phyloP scores from a whole-genome alignment of 2,329 filamentous ascomycete genomes.

The Diaporthe australafricana region DNA sequence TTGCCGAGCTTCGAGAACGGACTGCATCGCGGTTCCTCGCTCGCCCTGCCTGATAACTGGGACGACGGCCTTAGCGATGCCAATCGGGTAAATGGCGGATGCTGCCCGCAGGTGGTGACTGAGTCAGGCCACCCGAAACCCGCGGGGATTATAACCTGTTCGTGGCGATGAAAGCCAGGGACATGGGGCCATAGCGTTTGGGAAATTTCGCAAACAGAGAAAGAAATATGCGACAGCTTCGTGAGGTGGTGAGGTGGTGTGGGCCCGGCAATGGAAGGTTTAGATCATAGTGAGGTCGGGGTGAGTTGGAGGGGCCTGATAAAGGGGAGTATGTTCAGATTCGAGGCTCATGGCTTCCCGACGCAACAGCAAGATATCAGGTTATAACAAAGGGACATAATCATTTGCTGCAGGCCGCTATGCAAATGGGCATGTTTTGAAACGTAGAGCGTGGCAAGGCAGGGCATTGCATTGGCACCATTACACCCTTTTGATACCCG shows the following conservation, averaged over 20 bases:
- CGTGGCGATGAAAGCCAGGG: constrained; percentile 11
- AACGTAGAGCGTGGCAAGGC: constrained; percentile 8
- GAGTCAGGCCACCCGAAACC: constrained; percentile 15
- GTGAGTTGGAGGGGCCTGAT: too few relatives aligned
- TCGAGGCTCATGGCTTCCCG: not conserved
- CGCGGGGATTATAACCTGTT: constrained; percentile 18
- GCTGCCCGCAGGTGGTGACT: not conserved
- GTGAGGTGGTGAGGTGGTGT: not conserved
- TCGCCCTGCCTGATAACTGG: too few relatives aligned
- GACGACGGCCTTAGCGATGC: too few relatives aligned
- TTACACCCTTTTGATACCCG: not conserved
- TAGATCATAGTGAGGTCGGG: not conserved
- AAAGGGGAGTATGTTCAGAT: too few relatives aligned
- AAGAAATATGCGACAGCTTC: not conserved
- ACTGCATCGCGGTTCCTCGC: not conserved
- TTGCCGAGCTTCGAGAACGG: constrained; percentile 22
- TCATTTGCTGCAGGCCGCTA: not conserved
- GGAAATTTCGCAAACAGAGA: not conserved
- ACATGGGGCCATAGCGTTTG: not conserved
- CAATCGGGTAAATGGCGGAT: not conserved
- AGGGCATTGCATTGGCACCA: not conserved
- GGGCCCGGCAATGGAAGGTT: not conserved
- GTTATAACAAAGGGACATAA: not conserved
- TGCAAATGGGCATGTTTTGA: not conserved
- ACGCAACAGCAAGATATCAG: not conserved